Conservation (phyloP, 441 rosid species). For the Daphne laureola region DNA sequence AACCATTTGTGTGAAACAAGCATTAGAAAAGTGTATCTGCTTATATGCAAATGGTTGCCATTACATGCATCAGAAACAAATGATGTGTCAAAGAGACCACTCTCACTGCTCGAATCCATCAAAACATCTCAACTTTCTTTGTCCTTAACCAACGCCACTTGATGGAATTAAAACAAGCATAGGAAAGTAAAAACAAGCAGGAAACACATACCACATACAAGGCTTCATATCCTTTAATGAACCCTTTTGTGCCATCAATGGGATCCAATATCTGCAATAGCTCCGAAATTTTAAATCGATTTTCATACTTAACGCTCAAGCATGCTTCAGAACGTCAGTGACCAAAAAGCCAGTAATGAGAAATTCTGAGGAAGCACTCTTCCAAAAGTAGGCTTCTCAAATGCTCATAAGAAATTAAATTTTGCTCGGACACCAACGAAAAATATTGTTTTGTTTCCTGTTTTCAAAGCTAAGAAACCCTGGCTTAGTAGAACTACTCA, state of each 20-base stretch:
- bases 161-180: too few species aligned
- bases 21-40: too few species aligned
- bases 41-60: too few species aligned
- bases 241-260: slow-evolving; percentile 85
- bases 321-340: slow-evolving; percentile 8
- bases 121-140: too few species aligned
- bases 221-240: slow-evolving; percentile 65
- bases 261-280: slow-evolving; percentile 76
- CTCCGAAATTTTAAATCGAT: slow-evolving; percentile 11
- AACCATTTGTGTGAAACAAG: too few species aligned
- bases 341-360: not conserved
- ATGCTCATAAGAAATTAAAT: too few species aligned
- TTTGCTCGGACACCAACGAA: too few species aligned
- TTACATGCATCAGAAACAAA: too few species aligned
- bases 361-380: not conserved
- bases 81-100: too few species aligned
- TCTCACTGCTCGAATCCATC: too few species aligned
- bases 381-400: not conserved
- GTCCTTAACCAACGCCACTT: too few species aligned
- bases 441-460: not conserved
- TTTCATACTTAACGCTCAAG: slow-evolving; percentile 1
- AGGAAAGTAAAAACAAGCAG: not conserved
- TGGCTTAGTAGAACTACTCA: slow-evolving; percentile 46
- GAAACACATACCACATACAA: slow-evolving; percentile 65
- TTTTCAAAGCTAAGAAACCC: slow-evolving; percentile 3